phyloP scores from a whole-genome alignment of 192 early-diverging fungal genomes.

The Oehlia diaphana region DNA sequence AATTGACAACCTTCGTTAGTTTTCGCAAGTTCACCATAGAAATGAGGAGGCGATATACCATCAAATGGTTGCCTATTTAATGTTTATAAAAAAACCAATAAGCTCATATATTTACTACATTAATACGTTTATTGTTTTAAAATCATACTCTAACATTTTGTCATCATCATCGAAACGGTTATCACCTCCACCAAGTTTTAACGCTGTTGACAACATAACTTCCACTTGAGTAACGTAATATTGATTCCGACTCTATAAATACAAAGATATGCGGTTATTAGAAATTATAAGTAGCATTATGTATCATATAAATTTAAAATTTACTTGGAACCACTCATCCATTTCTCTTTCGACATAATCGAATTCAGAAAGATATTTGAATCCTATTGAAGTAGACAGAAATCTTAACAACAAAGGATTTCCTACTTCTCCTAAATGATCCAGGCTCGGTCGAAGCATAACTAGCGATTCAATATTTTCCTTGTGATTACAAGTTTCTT shows the following conservation, averaged over 20 bases:
- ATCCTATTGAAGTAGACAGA: constrained; percentile 70
- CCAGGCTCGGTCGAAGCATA: constrained; percentile 66
- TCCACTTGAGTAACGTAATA: constrained; percentile 70
- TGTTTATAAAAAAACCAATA: not conserved
- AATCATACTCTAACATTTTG: constrained; percentile 25
- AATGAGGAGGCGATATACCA: constrained; percentile 63
- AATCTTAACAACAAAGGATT: constrained; percentile 70
- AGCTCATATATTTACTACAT: not conserved
- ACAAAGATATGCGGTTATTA: not conserved
- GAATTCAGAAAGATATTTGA: constrained; percentile 66
- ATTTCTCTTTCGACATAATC: constrained; percentile 75
- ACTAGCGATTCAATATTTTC: constrained; percentile 73
- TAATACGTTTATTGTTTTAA: not conserved
- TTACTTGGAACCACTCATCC: constrained; percentile 82
- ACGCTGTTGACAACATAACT: constrained; percentile 57
- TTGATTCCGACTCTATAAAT: constrained; percentile 55
- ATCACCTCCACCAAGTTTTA: constrained; percentile 22
- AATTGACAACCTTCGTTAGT: constrained; percentile 72
- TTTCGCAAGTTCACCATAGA: constrained; percentile 78
- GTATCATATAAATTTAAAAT: not conserved
- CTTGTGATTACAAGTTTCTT: constrained; percentile 64
- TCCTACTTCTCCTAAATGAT: constrained; percentile 69
- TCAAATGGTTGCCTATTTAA: constrained; percentile 40
- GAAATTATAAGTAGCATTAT: not conserved
- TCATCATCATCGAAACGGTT: constrained; percentile 28